Evolutionary conservation across 2,329 filamentous ascomycete species (phyloP), one percentile per base, ranked within the genome.

Genomic region (Aspergillus sp.): DNA sequence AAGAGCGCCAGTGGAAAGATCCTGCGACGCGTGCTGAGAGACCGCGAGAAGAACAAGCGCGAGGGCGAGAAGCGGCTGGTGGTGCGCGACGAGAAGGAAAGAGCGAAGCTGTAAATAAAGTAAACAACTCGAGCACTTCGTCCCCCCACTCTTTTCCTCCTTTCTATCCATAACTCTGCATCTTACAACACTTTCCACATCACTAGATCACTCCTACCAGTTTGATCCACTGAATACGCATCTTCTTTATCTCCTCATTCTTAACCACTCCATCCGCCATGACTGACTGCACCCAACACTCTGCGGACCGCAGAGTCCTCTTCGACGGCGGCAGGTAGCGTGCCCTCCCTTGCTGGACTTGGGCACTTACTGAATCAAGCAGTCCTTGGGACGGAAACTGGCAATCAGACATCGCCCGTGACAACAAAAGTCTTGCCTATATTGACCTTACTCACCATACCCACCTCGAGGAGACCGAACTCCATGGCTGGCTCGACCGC

Each of bases 1-100:
- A 91, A 91, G 80, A 89, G 85, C 67, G 82, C 87, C 0, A 88
- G 84, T 65, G 89, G 89, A 9, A 91, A 91, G 82, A 90, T 91
- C 55, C 71, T 91, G 68, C 79, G 88, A 48, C 78, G 88, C 20
- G 65, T 90, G 50, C 69, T 88, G 65, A 81, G 78, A 60, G 78
- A 83, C 12, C 36, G 50, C 12, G 64, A 65, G 39, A 58, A 53
- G 17, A 54, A 2, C 20, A 39, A 15, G 45, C 5, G 11, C 6
- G 2, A 2, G 36, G 51, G 9, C 5, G 22, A 53, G 9, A 56
- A 58, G 22, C 44, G 64, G 26, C 32, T 62, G 18, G 57, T 65
- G 11, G 64, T 60, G 30, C 49, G 53, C 9, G 57, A 58, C 15
- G 47, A 59, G 7, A 53, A 55, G 41, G 36, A 43, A 4, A 48